Percentiles rank a stretch among this genome's conserved stretches.
Evolutionary conservation across 1,139 yeast genomes (phyloP).

Genomic region (Nakaseomyces sp.): DNA sequence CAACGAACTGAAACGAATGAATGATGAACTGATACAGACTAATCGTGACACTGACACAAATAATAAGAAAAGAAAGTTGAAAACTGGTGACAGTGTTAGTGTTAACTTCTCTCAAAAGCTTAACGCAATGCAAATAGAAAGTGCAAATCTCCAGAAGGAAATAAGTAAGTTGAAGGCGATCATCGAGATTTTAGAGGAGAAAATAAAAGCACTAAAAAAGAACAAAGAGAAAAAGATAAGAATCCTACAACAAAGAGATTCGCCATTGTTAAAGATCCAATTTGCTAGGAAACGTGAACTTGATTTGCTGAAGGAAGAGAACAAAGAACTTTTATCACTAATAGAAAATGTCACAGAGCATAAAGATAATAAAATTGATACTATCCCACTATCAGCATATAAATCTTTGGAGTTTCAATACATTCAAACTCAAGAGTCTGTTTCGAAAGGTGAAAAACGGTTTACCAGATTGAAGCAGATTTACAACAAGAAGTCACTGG

Average conservation of each 20-base stretch:
- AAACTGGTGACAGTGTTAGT: conserved; percentile 25
- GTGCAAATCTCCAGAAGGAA: conserved; percentile 36
- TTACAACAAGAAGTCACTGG: conserved; percentile 63
- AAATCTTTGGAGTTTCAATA: conserved; percentile 56
- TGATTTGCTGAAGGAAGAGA: conserved; percentile 49
- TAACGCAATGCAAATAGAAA: conserved; percentile 36
- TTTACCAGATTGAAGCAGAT: conserved; percentile 52
- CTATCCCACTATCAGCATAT: conserved; percentile 55
- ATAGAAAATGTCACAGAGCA: conserved; percentile 10
- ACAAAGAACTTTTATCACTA: conserved; percentile 40
- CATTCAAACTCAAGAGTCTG: conserved; percentile 39
- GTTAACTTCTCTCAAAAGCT: conserved; percentile 33
- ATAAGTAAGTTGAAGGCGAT: conserved; percentile 35
- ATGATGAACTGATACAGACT: conserved; percentile 25
- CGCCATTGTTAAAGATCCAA: conserved; percentile 63
- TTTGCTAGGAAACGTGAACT: conserved; percentile 48
- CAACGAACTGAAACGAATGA: conserved; percentile 31
- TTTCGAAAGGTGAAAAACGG: conserved; percentile 49
- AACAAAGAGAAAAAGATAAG: conserved; percentile 38
- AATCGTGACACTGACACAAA: conserved; percentile 8
- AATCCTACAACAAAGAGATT: conserved; percentile 55
- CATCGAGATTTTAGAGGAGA: conserved; percentile 32
- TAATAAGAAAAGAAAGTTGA: conserved; percentile 24
- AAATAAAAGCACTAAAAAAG: conserved; percentile 31
- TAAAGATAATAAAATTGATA: conserved; percentile 16